Percentiles rank a stretch among this genome's conserved stretches.
Conservation (phyloP, 2,329 filamentous ascomycete genomes). For the Fusarium longipes region DNA sequence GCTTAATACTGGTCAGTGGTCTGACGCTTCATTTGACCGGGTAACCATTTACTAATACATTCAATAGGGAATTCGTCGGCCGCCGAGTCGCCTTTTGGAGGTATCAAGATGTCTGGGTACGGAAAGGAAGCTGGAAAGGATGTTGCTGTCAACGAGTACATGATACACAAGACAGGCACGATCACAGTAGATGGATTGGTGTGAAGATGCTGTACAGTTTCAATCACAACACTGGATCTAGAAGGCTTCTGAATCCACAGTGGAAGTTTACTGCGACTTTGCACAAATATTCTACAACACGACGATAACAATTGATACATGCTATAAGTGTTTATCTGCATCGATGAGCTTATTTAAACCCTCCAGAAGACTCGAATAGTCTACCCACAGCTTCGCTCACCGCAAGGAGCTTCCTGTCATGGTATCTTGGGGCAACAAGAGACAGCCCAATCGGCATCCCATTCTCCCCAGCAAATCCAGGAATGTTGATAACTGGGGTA, state of each 20-base stretch:
- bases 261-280: too few species aligned
- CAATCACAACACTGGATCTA: neutral
- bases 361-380: neutral
- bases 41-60: neutral
- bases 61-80: slow-evolving; percentile 45
- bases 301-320: too few species aligned
- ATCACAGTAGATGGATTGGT: slow-evolving; percentile 2
- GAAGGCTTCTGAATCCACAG: too few species aligned
- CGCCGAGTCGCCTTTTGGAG: slow-evolving; percentile 52
- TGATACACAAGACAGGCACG: slow-evolving; percentile 54
- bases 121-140: slow-evolving; percentile 53
- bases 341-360: neutral
- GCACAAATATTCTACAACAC: too few species aligned
- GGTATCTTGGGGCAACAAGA: slow-evolving; percentile 25
- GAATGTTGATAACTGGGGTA: slow-evolving; percentile 30
- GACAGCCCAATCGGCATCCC: slow-evolving; percentile 37
- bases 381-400: neutral
- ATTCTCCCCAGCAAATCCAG: slow-evolving; percentile 25
- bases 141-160: slow-evolving; percentile 56
- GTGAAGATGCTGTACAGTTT: fast-evolving
- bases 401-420: slow-evolving; percentile 28
- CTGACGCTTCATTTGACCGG: fast-evolving
- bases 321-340: too few species aligned
- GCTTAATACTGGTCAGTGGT: slow-evolving; percentile 1
- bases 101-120: slow-evolving; percentile 35